Evolutionary conservation across 1,284 basidiomycete species (phyloP).

Genomic region (Mycena citricolor): DNA sequence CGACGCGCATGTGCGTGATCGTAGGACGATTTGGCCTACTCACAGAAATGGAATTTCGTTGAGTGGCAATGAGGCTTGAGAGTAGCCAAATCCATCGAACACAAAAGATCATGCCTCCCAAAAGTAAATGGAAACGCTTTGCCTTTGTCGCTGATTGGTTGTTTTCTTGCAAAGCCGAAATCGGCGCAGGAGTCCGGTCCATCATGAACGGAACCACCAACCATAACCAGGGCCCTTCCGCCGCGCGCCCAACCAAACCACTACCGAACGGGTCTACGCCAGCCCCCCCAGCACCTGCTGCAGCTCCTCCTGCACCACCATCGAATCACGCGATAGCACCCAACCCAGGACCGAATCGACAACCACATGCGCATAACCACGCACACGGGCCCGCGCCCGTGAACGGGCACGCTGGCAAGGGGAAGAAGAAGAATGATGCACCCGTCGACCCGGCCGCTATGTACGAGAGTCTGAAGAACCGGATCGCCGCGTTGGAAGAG

Average conservation of each 20-base stretch:
- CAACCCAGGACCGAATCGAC: conserved; percentile 30
- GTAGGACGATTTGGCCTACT: too few species aligned
- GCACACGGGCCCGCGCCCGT: conserved; percentile 31
- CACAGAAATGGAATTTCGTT: too few species aligned
- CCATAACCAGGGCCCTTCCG: conserved; percentile 30
- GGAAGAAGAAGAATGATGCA: conserved; percentile 67
- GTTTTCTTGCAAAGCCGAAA: too few species aligned
- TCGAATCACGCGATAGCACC: conserved; percentile 29
- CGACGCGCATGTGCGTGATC: too few species aligned
- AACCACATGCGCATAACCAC: conserved; percentile 30
- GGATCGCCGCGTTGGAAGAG: conserved; percentile 82
- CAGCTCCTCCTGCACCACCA: conserved; percentile 48
- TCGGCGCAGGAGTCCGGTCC: too few species aligned
- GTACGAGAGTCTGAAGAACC: conserved; percentile 81
- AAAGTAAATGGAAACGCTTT: too few species aligned
- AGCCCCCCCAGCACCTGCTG: conserved; percentile 54
- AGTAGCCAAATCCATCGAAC: too few species aligned
- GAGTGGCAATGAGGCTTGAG: too few species aligned
- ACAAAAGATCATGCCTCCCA: too few species aligned
- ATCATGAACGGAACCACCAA: conserved; percentile 44
- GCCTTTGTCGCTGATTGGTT: too few species aligned
- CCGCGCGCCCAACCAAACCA: conserved; percentile 34
- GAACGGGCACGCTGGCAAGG: conserved; percentile 50
- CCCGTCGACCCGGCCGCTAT: conserved; percentile 77
- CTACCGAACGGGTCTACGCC: conserved; percentile 60